These are phyloP conservation scores for Populus alba DNA, from an alignment of 345 rosid species.

Conservation along the genomic window DNA sequence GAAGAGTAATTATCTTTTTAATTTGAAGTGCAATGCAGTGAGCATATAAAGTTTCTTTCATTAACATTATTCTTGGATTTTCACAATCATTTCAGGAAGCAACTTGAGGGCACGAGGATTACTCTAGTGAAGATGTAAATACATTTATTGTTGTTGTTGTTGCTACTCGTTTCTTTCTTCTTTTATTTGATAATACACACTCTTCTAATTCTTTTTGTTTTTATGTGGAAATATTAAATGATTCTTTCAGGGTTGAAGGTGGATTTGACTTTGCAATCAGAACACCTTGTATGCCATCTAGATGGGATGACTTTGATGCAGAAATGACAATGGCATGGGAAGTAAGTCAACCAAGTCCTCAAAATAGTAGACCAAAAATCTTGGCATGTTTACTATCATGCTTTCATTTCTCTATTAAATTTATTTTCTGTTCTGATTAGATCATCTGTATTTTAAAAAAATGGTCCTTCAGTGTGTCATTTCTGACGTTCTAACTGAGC, in stretches of 20 bases:
- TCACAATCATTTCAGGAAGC: constrained; percentile 62
- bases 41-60: constrained; percentile 4
- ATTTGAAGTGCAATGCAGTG: constrained; percentile 15
- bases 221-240: constrained; percentile 4
- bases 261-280: constrained; percentile 85
- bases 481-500: neutral
- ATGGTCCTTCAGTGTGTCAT: neutral
- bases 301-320: constrained; percentile 87
- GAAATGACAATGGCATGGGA: constrained; percentile 94
- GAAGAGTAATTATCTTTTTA: constrained; percentile 57
- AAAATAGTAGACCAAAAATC: neutral
- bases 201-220: neutral
- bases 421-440: no score
- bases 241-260: constrained; percentile 50
- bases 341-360: constrained; percentile 45
- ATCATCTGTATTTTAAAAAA: no score
- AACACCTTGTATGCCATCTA: constrained; percentile 89
- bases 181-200: neutral
- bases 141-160: neutral
- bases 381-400: neutral
- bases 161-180: neutral
- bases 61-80: constrained; percentile 20
- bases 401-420: neutral
- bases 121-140: constrained; percentile 63
- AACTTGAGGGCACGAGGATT: constrained; percentile 92